phyloP scores from a whole-genome alignment of 2,329 filamentous ascomycete genomes.

The Fusarium anguioides region DNA sequence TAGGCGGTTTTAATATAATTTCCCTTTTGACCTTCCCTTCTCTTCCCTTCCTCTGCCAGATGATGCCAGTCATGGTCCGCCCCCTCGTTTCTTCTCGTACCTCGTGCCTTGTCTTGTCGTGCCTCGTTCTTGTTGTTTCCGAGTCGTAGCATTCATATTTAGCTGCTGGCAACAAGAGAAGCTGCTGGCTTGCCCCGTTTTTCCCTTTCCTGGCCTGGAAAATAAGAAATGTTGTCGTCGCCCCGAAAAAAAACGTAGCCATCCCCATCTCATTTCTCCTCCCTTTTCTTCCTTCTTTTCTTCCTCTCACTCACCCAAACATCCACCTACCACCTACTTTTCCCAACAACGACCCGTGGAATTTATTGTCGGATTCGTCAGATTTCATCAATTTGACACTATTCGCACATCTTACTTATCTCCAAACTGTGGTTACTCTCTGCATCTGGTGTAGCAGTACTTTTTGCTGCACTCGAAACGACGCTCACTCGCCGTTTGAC shows the following conservation, averaged over 20 bases:
- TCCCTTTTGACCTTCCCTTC: constrained; percentile 40
- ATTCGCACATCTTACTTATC: constrained; percentile 50
- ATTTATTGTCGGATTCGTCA: constrained; percentile 43
- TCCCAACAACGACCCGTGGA: constrained; percentile 52
- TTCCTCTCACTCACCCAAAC: constrained; percentile 40
- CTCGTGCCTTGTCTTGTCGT: constrained; percentile 36
- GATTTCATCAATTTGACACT: constrained; percentile 58
- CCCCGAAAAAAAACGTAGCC: constrained; percentile 62
- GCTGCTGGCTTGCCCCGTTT: constrained; percentile 57
- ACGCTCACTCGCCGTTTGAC: constrained; percentile 36
- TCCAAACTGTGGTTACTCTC: constrained; percentile 51
- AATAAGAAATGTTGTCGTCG: constrained; percentile 57
- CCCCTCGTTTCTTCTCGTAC: constrained; percentile 40
- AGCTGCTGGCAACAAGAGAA: constrained; percentile 33
- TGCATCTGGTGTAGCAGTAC: constrained; percentile 48
- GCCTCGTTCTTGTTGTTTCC: constrained; percentile 35
- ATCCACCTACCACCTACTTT: constrained; percentile 46
- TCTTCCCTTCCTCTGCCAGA: constrained; percentile 42
- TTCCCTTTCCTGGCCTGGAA: constrained; percentile 56
- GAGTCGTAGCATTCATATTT: constrained; percentile 43
- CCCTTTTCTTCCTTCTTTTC: constrained; percentile 39
- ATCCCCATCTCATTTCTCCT: constrained; percentile 57
- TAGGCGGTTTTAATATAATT: constrained; percentile 45
- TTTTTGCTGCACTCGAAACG: constrained; percentile 41
- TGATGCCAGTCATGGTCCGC: constrained; percentile 37